Conservation (phyloP, 306 rosid genomes). For the Delonix regia region DNA sequence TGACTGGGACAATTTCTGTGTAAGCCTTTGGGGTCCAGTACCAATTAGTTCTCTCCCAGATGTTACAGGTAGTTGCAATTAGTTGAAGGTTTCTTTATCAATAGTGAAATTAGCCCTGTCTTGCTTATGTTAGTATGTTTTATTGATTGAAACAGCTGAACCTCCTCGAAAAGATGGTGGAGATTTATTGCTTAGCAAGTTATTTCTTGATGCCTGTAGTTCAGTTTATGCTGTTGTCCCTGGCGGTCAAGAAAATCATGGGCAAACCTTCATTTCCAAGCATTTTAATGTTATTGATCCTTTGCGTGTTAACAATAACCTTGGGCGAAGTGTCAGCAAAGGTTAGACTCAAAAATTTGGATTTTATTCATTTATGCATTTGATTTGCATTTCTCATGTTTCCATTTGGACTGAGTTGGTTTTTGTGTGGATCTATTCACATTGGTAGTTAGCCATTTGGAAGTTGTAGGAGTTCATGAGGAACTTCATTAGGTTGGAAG, state of each 20-base stretch:
- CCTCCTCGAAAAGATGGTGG: slow-evolving; percentile 75
- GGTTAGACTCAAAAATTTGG: slow-evolving; percentile 40
- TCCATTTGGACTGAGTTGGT: background rate
- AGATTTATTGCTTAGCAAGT: slow-evolving; percentile 60
- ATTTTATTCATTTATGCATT: background rate
- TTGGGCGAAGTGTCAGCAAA: slow-evolving; percentile 85
- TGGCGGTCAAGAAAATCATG: slow-evolving; percentile 62
- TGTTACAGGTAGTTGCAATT: slow-evolving; percentile 62
- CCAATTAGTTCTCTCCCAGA: slow-evolving; percentile 79
- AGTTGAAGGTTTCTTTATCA: slow-evolving; percentile 21
- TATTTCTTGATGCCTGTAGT: slow-evolving; percentile 62
- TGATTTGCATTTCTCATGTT: background rate
- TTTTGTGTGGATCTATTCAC: background rate
- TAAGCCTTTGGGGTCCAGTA: slow-evolving; percentile 89
- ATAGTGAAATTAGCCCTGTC: slow-evolving; percentile 9
- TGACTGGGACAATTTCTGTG: slow-evolving; percentile 90
- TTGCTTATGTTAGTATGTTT: slow-evolving; percentile 11
- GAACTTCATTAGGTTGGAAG: background rate
- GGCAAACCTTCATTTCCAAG: slow-evolving; percentile 69
- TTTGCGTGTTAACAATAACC: slow-evolving; percentile 73
- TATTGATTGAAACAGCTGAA: slow-evolving; percentile 50
- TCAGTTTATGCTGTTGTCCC: slow-evolving; percentile 66
- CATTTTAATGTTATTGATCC: slow-evolving; percentile 81
- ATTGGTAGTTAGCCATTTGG: background rate
- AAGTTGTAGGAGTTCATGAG: background rate